Evolutionary conservation across 495 filamentous ascomycete genomes (phyloP), one percentile per base, ranked within the genome.

Genomic region (Emericellopsis terricola): DNA sequence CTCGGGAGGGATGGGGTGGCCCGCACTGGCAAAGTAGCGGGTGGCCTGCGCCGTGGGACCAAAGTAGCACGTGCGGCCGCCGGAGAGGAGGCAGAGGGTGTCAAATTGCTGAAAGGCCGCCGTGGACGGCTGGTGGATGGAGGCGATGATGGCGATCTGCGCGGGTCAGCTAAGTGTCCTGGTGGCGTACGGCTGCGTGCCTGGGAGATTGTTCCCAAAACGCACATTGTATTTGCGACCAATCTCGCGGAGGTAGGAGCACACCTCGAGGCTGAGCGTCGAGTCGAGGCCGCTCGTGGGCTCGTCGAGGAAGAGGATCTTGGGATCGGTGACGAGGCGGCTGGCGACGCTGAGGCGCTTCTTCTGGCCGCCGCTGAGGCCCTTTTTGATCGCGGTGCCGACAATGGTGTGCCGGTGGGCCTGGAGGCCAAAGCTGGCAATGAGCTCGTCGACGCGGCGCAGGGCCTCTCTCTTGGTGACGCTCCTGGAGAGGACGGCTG

Each of bases 91-190:
- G 8, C 81, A 57, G 0, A 89, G 53, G 45, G 78, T 81, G 46
- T 86, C 78, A 45, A 89, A 89, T 4, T 85, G 64, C 28, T 71
- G 59, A 48, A 85, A 87, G 0, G 76, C 82, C 0, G 70, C 57
- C 0, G 78, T 77, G 1, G 78, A 83, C 2, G 81, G 81, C 45
- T 89, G 81, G 45, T 89, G 81, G 35, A 89, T 86, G 38, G 69
- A 76, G 0, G 74, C 77, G 32, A 89, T 43, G 1, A 53, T 43
- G 28, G 86, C 80, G 11, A 89, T 81, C 47, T 82, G 51, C 28
- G 65, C n/a, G 64, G 42, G 76, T 78, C 3, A 80, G 53, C 9
- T 69, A 60, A 84, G 74, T n/a, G n/a, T n/a, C n/a, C n/a, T n/a
- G n/a, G n/a, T n/a, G n/a, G 4, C 81, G 78, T n/a, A 76, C 73